Percentiles rank a stretch among this genome's conserved stretches.
Evolutionary conservation across 257 asterid species (phyloP).

Genomic region (Mentha longifolia): DNA sequence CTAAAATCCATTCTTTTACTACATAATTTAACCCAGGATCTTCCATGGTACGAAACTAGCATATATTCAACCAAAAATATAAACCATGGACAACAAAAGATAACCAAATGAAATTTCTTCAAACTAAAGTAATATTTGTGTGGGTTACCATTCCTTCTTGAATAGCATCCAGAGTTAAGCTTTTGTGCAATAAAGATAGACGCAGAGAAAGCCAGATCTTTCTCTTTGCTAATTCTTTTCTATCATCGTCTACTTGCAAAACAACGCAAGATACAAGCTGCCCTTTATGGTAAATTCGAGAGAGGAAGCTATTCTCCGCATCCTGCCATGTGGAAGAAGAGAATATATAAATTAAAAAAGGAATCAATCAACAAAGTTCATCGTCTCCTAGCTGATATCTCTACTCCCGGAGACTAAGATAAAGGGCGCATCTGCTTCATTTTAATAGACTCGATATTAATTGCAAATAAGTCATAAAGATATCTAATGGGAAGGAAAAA

Average conservation of each 20-base stretch:
- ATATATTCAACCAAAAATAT: background rate
- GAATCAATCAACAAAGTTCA: background rate
- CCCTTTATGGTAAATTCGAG: conserved; percentile 69
- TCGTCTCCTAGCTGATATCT: conserved; percentile 11
- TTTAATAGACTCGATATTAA: background rate
- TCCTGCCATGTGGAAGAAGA: conserved; percentile 48
- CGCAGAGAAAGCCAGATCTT: conserved; percentile 96
- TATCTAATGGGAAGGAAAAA: conserved; percentile 13
- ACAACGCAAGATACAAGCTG: conserved; percentile 93
- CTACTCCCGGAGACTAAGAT: background rate
- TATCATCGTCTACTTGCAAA: conserved; percentile 78
- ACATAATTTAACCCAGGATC: background rate
- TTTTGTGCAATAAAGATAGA: conserved; percentile 72
- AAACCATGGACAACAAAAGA: conserved; percentile 6
- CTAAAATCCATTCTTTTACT: background rate
- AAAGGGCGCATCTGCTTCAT: background rate
- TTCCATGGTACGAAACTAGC: background rate
- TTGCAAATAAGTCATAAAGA: conserved; percentile 8
- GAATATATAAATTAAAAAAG: conserved; percentile 25
- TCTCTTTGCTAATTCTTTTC: conserved; percentile 71
- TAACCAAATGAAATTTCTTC: conserved; percentile 25
- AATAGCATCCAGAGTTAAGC: conserved; percentile 70
- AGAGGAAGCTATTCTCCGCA: conserved; percentile 55
- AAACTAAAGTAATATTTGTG: conserved; percentile 15
- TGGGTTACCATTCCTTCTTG: conserved; percentile 91